Percentiles rank a stretch among this genome's conserved stretches.
Evolutionary conservation across 2,329 filamentous ascomycete genomes (phyloP).

Genomic region (Pseudocercospora cruenta): DNA sequence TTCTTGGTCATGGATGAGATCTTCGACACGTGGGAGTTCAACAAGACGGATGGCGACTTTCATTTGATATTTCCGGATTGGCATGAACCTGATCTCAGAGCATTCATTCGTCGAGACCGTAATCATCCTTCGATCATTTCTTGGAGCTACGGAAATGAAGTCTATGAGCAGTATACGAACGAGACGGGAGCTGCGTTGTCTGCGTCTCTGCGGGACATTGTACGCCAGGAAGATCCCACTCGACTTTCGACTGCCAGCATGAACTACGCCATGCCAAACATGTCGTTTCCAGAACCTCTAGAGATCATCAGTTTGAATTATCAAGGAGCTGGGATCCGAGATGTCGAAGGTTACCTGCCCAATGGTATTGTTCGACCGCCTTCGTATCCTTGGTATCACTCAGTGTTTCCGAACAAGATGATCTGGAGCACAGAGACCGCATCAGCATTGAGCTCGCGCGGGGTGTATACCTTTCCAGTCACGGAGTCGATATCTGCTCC

Average conservation of each 20-base stretch:
- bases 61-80: conserved; percentile 58
- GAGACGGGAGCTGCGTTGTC: conserved; percentile 40
- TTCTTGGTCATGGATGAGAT: conserved; percentile 9
- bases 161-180: conserved; percentile 50
- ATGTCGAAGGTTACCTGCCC: conserved; percentile 20
- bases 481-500: conserved; percentile 43
- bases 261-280: conserved; percentile 51
- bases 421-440: conserved; percentile 50
- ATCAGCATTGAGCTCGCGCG: conserved; percentile 54
- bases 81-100: conserved; percentile 57
- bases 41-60: conserved; percentile 55
- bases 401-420: conserved; percentile 53
- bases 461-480: conserved; percentile 59
- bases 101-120: conserved; percentile 58
- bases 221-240: conserved; percentile 53
- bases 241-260: conserved; percentile 51
- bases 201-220: conserved; percentile 47
- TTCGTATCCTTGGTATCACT: conserved; percentile 50
- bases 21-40: conserved; percentile 8
- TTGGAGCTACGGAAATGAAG: conserved; percentile 61
- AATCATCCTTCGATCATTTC: conserved; percentile 59
- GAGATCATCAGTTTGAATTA: conserved; percentile 61
- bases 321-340: conserved; percentile 55
- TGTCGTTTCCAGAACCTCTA: conserved; percentile 45
- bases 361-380: conserved; percentile 24